Base-by-base conservation (phyloP, 768 basidiomycete species). In the Sarcodon sp. region DNA sequence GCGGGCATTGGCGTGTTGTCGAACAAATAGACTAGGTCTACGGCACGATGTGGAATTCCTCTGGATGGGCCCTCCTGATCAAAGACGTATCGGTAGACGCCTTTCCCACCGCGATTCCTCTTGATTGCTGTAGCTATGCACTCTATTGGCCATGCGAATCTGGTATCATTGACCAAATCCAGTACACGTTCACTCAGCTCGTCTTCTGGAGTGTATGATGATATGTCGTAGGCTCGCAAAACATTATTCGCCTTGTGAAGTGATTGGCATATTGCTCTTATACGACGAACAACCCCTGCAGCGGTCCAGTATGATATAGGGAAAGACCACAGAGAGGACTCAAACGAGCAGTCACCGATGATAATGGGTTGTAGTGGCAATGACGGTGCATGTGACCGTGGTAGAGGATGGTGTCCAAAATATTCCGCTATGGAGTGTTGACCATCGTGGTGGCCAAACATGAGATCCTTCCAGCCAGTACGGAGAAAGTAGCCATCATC, bases 41-140 rank as follows among this genome's bases (percentile, higher is more conserved):
- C 76, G 1, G 73, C 77, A 57, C 87, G 81, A 57, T 85, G 84
- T 2, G 83, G 76, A 15, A 76, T 60, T 11, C 77, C 76, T 43
- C 76, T 69, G 18, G 71, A 66, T 7, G 84, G 81, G 1, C 80
- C 76, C 55, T 85, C 86, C 64, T 88, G 86, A 62, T 88, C 86
- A 58, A 88, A 88, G 13, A 85, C 77, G 55, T 84, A 88, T 49
- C 86, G 72, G 79, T 79, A 88, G 5, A 86, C 83, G n/a, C 73
- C 73, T 36, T 66, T 67, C 1, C 77, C 81, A 11, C 71, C 70
- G 2, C 75, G 67, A 44, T 70, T 74, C 13, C 61, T 66, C 47
- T 69, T 69, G 1, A 75, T 71, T 47, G 69, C 70, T 46, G 71
- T 65, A 3, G 72, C 74, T 34, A 81, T 64, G 51, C 79, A 76